Percentiles rank a stretch among this genome's conserved stretches.
phyloP scores from a whole-genome alignment of 306 rosid genomes.

The cucumber (Cucumis sativus) region Cucumber_9930_V3 NC_026657.2:24825501-24826000 shows the following conservation, averaged over 20 bases:
- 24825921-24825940: slow-evolving; percentile 83
- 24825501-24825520: slow-evolving; percentile 78
- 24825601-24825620: slow-evolving; percentile 82
- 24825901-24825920: slow-evolving; percentile 51
- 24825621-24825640: slow-evolving; percentile 95
- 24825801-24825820: slow-evolving; percentile 88
- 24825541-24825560: slow-evolving; percentile 79
- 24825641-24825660: slow-evolving; percentile 82
- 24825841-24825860: slow-evolving; percentile 64
- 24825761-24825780: slow-evolving; percentile 58
- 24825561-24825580: slow-evolving; percentile 81
- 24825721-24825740: slow-evolving; percentile 81
- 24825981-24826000: slow-evolving; percentile 73
- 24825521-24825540: slow-evolving; percentile 92
- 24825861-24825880: slow-evolving; percentile 58
- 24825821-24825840: slow-evolving; percentile 79
- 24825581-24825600: slow-evolving; percentile 87
- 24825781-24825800: slow-evolving; percentile 76
- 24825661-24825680: slow-evolving; percentile 88
- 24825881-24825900: slow-evolving; percentile 85
- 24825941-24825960: slow-evolving; percentile 83
- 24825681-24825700: slow-evolving; percentile 53
- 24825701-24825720: slow-evolving; percentile 79
- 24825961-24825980: slow-evolving; percentile 75
- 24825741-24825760: slow-evolving; percentile 83